Evolutionary conservation across 495 filamentous ascomycete species (phyloP).

Genomic region (Articulospora tetracladia): DNA sequence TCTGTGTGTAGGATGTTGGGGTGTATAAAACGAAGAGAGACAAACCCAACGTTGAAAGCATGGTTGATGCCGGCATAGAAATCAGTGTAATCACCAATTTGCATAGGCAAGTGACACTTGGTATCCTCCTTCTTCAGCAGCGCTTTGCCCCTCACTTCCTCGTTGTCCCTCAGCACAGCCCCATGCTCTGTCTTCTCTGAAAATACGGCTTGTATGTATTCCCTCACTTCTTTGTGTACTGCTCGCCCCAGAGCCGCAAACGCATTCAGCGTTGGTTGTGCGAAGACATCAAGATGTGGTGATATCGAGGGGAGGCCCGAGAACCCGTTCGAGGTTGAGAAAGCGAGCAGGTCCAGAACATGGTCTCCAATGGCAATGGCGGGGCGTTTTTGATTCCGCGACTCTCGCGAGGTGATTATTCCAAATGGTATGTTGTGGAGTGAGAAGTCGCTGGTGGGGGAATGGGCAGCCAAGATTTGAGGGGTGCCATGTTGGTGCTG

Average conservation of each 20-base stretch:
- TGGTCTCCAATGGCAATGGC: constrained; percentile 78
- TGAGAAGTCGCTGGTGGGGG: constrained; percentile 69
- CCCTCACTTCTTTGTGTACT: constrained; percentile 67
- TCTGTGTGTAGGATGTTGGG: not conserved
- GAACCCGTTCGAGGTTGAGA: constrained; percentile 56
- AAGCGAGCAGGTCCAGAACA: constrained; percentile 70
- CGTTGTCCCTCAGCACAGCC: constrained; percentile 55
- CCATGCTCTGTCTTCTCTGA: constrained; percentile 46
- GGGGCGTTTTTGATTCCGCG: constrained; percentile 46
- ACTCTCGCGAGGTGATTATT: constrained; percentile 62
- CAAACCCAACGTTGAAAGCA: constrained; percentile 61
- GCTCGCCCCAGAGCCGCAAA: constrained; percentile 76
- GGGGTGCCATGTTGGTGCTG: constrained; percentile 44
- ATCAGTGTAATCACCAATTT: constrained; percentile 94
- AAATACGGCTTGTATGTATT: constrained; percentile 71
- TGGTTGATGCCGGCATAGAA: constrained; percentile 94
- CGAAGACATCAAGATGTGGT: constrained; percentile 58
- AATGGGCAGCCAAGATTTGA: constrained; percentile 60
- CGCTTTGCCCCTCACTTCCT: constrained; percentile 40
- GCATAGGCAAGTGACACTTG: constrained; percentile 75
- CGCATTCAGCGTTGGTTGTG: constrained; percentile 67
- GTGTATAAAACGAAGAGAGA: not conserved
- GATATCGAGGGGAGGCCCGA: constrained; percentile 53
- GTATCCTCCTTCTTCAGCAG: constrained; percentile 56
- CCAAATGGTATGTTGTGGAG: constrained; percentile 91